Percentiles rank a stretch among this genome's conserved stretches.
Evolutionary conservation across 805 yeast genomes (phyloP).

Genomic region (Metschnikowia shivogae): DNA sequence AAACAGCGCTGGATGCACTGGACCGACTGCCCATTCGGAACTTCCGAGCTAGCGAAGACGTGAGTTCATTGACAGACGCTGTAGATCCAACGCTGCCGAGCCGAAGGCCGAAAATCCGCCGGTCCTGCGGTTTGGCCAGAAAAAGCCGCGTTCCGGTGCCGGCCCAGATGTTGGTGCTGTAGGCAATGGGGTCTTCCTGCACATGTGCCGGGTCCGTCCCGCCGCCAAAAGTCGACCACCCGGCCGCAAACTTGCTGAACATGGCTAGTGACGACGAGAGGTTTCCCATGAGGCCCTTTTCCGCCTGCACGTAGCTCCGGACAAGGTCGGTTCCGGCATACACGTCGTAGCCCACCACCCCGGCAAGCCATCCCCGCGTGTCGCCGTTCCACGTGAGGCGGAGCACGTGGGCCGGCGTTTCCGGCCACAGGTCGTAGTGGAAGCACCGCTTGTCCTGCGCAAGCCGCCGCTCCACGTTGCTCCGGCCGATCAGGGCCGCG

Average conservation of each 20-base stretch:
- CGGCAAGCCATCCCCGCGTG: constrained; percentile 73
- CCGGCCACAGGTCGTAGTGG: constrained; percentile 41
- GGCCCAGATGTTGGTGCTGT: constrained; percentile 49
- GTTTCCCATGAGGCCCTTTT: constrained; percentile 37
- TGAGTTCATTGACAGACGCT: constrained; percentile 33
- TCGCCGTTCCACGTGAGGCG: constrained; percentile 58
- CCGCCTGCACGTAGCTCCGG: constrained; percentile 16
- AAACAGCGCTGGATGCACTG: constrained; percentile 21
- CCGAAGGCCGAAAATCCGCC: constrained; percentile 18
- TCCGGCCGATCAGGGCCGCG: constrained; percentile 39
- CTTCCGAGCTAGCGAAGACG: constrained; percentile 46
- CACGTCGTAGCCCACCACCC: constrained; percentile 59
- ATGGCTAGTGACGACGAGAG: constrained; percentile 31
- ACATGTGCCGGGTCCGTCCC: constrained; percentile 7
- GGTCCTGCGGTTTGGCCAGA: constrained; percentile 29
- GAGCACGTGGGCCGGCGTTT: constrained; percentile 40
- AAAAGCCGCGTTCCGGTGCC: constrained; percentile 49
- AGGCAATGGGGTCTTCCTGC: constrained; percentile 24
- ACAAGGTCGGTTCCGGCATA: constrained; percentile 27
- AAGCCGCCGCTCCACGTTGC: constrained; percentile 27
- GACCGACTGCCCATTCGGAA: constrained; percentile 31
- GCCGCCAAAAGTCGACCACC: constrained; percentile 32
- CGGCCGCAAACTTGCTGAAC: constrained; percentile 36
- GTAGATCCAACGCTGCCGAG: constrained; percentile 10
- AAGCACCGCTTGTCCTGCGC: constrained; percentile 25